Evolutionary conservation across 306 rosid genomes (phyloP).

Genomic region (Lotus japonicus): DNA sequence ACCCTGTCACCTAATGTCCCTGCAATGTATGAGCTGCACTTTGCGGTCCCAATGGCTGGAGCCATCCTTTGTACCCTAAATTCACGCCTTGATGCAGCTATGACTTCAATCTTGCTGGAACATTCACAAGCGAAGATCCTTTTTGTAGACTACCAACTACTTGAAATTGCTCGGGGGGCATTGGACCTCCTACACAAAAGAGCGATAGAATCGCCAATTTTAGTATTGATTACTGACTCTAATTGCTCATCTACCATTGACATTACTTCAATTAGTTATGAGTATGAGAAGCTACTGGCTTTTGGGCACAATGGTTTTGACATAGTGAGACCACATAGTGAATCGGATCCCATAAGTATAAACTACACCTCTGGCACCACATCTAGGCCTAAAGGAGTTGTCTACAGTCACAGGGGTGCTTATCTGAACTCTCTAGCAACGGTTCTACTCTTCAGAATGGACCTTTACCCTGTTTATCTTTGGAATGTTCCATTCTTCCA

Average conservation of each 20-base stretch:
- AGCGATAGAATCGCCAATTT: conserved; percentile 33
- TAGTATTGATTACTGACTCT: conserved; percentile 49
- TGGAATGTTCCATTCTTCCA: conserved; percentile 92
- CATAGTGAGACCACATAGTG: conserved; percentile 48
- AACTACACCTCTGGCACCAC: conserved; percentile 94
- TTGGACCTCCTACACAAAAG: conserved; percentile 32
- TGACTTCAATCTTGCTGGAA: conserved; percentile 42
- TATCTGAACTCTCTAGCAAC: conserved; percentile 71
- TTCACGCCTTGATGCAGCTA: conserved; percentile 52
- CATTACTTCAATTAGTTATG: conserved; percentile 28
- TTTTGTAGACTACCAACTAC: conserved; percentile 65
- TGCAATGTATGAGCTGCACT: conserved; percentile 93
- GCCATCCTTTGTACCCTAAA: conserved; percentile 73
- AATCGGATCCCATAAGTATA: conserved; percentile 76
- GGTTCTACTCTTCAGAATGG: conserved; percentile 55
- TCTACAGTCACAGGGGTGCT: conserved; percentile 77
- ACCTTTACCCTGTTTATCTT: conserved; percentile 63
- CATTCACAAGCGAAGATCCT: conserved; percentile 73
- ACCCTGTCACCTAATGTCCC: conserved; percentile 73
- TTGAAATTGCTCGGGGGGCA: conserved; percentile 51
- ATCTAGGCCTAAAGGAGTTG: conserved; percentile 86
- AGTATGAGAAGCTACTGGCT: conserved; percentile 53
- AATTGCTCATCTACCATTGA: conserved; percentile 20
- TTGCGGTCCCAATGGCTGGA: conserved; percentile 92
- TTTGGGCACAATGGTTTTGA: conserved; percentile 42